Evolutionary conservation across 2,329 filamentous ascomycete species (phyloP), one percentile per base, ranked within the genome.

Genomic region (Elsinoe australis): DNA sequence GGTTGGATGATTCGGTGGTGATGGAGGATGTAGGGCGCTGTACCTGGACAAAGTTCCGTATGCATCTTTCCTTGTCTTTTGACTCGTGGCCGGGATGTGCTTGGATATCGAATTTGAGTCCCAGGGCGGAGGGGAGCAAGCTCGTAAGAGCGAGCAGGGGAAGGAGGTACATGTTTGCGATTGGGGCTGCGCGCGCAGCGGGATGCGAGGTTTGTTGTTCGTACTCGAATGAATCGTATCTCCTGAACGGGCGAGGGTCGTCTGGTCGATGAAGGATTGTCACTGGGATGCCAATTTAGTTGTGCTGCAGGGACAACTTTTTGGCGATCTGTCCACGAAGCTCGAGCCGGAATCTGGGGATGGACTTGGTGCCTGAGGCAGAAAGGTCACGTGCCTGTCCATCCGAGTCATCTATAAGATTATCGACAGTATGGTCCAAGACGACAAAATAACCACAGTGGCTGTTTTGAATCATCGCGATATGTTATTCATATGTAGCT

Each of bases 51-150:
- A 95, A 98, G 73, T 98, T 98, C 66, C 90, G 81, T 67, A 98
- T 85, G 72, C 92, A 98, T 71, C 90, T 79, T 71, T 90, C 85
- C 62, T 82, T 79, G 61, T 76, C 80, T 36, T 67, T 67, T 53
- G 73, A 72, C 59, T 83, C 80, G 65, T 77, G 75, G 53, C 78
- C 73, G 46, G 71, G 68, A 55, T 81, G 76, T 35, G 88, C 87
- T 59, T 79, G 70, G 53, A 98, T 79, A 61, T 98, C 92, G 76
- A 98, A 95, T 73, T 94, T 95, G 61, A 98, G 80, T 51, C 88
- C 88, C 32, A 70, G 69, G 32, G 71, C 56, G 53, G 72, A 61
- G 17, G 70, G 70, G 14, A 69, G 56, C 5, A 59, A 48, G 50
- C 63, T 57, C 5, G 68, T 56, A n/a, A 71, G 55, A 21, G 47